These are phyloP conservation scores for Elongisporangium prolatum DNA, from an alignment of 352 stramenopile species.

Conservation along the genomic window DNA sequence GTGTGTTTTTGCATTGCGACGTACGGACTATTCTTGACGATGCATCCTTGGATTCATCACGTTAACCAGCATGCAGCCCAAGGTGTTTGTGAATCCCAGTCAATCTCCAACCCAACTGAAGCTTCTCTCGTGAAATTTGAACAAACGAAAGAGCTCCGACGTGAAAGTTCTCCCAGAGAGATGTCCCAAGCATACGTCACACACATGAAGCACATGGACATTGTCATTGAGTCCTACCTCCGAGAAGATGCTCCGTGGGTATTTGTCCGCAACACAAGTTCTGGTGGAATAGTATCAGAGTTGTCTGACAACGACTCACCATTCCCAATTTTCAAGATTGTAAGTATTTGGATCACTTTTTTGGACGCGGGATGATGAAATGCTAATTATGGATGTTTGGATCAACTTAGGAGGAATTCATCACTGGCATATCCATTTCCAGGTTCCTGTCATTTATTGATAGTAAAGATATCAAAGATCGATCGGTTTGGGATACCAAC, in stretches of 20 bases:
- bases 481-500: slow-evolving; percentile 46
- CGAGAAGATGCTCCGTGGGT: slow-evolving; percentile 37
- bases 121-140: too few species aligned
- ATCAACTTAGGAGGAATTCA: slow-evolving; percentile 31
- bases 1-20: slow-evolving; percentile 33
- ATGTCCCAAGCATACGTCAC: slow-evolving; percentile 21
- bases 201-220: slow-evolving; percentile 15
- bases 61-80: neutral
- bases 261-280: slow-evolving; percentile 20
- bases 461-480: slow-evolving; percentile 33
- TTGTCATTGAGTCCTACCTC: slow-evolving; percentile 26
- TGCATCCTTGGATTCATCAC: slow-evolving; percentile 52
- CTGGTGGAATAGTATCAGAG: slow-evolving; percentile 9
- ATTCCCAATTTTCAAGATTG: slow-evolving; percentile 45
- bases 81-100: too few species aligned
- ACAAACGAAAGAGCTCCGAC: too few species aligned
- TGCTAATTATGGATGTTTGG: too few species aligned
- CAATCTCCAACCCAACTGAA: too few species aligned
- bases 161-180: neutral
- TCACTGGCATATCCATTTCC: slow-evolving; percentile 28
- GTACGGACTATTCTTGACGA: slow-evolving; percentile 45
- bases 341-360: slow-evolving; percentile 10
- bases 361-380: too few species aligned
- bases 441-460: slow-evolving; percentile 41
- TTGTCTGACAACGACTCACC: slow-evolving; percentile 31